A percentile compares a stretch with the other conserved stretches of the same genome.
phyloP scores from a whole-genome alignment of 495 filamentous ascomycete species.

The Podospora sp. region DNA sequence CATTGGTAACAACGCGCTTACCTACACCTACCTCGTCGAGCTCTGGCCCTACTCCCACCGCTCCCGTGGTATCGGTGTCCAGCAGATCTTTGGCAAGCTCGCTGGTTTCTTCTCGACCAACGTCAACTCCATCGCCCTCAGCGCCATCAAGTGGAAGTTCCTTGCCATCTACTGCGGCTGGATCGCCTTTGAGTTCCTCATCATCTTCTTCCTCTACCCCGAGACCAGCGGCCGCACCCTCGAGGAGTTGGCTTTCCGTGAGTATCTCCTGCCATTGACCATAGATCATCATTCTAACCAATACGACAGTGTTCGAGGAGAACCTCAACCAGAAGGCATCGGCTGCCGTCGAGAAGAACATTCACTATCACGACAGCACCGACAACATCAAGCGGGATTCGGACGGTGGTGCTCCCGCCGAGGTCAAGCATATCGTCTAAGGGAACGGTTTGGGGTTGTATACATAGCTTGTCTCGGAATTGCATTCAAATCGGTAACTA shows the following conservation, averaged over 20 bases:
- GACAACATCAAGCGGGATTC: background rate
- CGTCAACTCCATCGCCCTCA: conserved; percentile 66
- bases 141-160: conserved; percentile 62
- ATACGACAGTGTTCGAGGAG: background rate
- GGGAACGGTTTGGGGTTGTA: background rate
- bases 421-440: background rate
- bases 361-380: background rate
- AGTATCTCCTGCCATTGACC: conserved; percentile 29
- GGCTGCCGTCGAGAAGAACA: background rate
- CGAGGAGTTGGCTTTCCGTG: conserved; percentile 68
- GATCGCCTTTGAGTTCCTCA: conserved; percentile 58
- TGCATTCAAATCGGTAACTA: background rate
- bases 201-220: conserved; percentile 67
- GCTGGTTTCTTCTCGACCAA: conserved; percentile 56
- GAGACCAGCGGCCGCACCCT: conserved; percentile 64
- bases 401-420: background rate
- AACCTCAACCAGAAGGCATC: background rate
- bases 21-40: conserved; percentile 69
- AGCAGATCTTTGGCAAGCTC: conserved; percentile 61
- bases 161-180: conserved; percentile 57
- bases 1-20: conserved; percentile 67
- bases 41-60: conserved; percentile 65
- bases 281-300: background rate
- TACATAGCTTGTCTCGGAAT: background rate
- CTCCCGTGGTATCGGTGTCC: conserved; percentile 62